phyloP scores from a whole-genome alignment of 345 rosid species.

The Raphanus sativus region DNA sequence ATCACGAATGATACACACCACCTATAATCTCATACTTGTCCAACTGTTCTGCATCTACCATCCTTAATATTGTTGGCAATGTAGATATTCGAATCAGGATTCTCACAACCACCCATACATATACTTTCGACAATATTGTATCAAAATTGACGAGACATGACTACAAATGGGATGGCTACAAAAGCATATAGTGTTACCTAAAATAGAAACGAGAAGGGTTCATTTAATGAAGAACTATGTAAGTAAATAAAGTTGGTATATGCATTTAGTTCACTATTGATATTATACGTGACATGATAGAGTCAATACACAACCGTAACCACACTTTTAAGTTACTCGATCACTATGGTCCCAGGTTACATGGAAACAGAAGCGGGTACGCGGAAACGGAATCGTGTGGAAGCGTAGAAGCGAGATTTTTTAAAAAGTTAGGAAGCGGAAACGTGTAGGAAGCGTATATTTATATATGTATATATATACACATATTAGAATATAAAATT shows the following conservation, averaged over 20 bases:
- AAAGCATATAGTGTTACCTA: constrained; percentile 1
- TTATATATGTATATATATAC: too few relatives aligned
- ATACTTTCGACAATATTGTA: constrained; percentile 3
- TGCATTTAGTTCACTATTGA: constrained; percentile 27
- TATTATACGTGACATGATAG: constrained; percentile 20
- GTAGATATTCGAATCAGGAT: neutral
- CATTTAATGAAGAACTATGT: neutral
- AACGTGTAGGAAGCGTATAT: too few relatives aligned
- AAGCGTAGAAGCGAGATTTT: too few relatives aligned
- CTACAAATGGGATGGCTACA: neutral
- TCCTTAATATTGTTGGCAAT: neutral
- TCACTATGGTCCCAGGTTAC: neutral
- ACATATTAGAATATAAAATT: too few relatives aligned
- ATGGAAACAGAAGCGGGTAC: too few relatives aligned
- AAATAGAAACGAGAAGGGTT: neutral
- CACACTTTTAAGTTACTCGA: neutral
- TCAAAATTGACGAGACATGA: constrained; percentile 19
- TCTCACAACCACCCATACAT: constrained; percentile 15
- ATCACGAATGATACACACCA: constrained; percentile 22
- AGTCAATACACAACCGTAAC: constrained; percentile 19
- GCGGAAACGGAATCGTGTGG: too few relatives aligned
- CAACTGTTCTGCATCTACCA: constrained; percentile 20
- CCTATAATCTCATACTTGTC: constrained; percentile 30
- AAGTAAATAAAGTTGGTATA: constrained; percentile 20
- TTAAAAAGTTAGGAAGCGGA: too few relatives aligned